Evolutionary conservation across 1,284 basidiomycete species (phyloP), one percentile per base, ranked within the genome.

Genomic region (Papiliotrema nemorosa): DNA sequence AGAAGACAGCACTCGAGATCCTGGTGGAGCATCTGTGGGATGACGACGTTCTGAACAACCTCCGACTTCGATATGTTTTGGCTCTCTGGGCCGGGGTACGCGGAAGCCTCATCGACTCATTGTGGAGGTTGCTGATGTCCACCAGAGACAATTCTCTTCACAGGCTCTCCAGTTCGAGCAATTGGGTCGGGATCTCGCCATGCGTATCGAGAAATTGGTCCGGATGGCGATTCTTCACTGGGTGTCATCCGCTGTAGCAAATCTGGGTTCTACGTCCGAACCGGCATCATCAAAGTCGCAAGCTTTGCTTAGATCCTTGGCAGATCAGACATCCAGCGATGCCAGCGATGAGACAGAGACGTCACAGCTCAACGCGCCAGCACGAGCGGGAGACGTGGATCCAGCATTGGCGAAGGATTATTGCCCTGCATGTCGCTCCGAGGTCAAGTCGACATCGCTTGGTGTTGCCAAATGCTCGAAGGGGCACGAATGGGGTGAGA

Each of bases 401-500:
- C 18, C 36, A 18, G 12, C 20, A 3, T 31, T 35, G 35, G 18
- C 24, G 5, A n/a, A 35, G n/a, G 47, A 49, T n/a, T 4, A n/a
- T 10, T 50, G 49, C 26, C 42, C 49, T 26, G 49, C 42, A n/a
- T 50, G 49, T 31, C 13, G 22, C 16, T 2, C 14, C 10, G n/a
- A n/a, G 16, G 54, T 57, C 0, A 34, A 27, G 10, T 31, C 25
- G 39, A 43, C 9, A 16, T 43, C 34, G 37, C 27, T 21, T 34
- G 60, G 49, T 25, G 29, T 7, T 40, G 55, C 55, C 21, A 51
- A 20, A 22, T 69, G 67, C 46, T 33, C 26, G 3, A 64, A 61
- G 20, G 67, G 67, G 1, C 69, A 73, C 52, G 59, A 59, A 21
- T 70, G 67, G 69, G 52, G 70, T 71, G 45, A 64, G 70, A 64